Percentiles rank a stretch among this genome's conserved stretches.
These are phyloP conservation scores for Fusarium ambrosium DNA, from an alignment of 2,329 filamentous ascomycete species.

Conservation along the genomic window DNA sequence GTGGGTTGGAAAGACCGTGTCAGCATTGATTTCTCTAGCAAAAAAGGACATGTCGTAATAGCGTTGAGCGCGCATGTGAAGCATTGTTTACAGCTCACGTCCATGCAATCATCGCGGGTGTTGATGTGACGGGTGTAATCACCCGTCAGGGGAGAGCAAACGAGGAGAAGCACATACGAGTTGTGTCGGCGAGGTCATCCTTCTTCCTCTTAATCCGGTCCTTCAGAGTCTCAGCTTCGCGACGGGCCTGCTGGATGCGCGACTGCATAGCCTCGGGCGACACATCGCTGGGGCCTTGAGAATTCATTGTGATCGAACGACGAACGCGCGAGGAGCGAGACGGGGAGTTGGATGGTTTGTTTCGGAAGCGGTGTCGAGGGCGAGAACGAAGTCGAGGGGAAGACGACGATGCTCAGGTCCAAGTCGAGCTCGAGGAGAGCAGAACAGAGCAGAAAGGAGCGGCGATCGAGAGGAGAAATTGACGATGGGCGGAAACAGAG, in stretches of 20 bases:
- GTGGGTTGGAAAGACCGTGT: constrained; percentile 33
- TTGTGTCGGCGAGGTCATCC: constrained; percentile 98
- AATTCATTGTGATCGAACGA: constrained; percentile 63
- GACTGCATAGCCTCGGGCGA: constrained; percentile 89
- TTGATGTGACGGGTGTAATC: neutral
- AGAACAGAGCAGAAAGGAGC: constrained; percentile 38
- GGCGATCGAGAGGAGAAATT: constrained; percentile 37
- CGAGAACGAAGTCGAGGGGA: constrained; percentile 26
- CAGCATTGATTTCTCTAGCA: constrained; percentile 39
- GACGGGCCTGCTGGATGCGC: constrained; percentile 90
- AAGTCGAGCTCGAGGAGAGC: constrained; percentile 41
- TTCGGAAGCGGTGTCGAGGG: constrained; percentile 29
- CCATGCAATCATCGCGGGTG: neutral
- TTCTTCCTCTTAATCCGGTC: constrained; percentile 99
- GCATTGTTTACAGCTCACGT: neutral
- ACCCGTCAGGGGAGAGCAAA: constrained; percentile 10
- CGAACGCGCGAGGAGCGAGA: constrained; percentile 32
- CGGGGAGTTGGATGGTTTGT: constrained; percentile 25
- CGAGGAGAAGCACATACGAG: constrained; percentile 75
- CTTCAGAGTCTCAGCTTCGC: constrained; percentile 97
- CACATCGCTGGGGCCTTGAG: constrained; percentile 71
- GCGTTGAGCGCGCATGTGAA: neutral
- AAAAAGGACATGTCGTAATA: neutral
- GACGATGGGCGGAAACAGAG: constrained; percentile 40
- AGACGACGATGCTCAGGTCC: constrained; percentile 38